Base-by-base conservation (phyloP, 805 yeast genomes). In the Sugiyamaella mastotermitis region DNA sequence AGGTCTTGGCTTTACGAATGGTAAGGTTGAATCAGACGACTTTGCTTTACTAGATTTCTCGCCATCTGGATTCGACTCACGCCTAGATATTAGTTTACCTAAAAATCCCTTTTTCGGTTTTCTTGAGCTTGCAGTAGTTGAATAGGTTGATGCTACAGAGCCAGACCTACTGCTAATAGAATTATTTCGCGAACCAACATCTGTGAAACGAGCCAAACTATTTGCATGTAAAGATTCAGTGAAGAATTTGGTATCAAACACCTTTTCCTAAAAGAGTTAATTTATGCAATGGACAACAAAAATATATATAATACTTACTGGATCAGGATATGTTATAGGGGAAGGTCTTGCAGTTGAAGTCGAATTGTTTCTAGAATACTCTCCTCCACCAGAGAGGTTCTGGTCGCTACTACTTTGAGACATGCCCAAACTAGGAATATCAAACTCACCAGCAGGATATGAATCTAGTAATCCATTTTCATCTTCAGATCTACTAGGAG, bases 51-150 rank as follows among this genome's bases (percentile, higher is more conserved):
- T 27, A 27, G 18, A 10, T n/a, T 18, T 6, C 28, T 39, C 37
- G n/a, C 40, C 37, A 18, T 47, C 50, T 1, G 48, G 35, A 17
- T 37, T 19, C 9, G 47, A 41, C 28, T 47, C 51, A n/a, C 51
- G 39, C 8, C 51, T 37, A 5, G 45, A 39, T 6, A 47, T 40
- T 11, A 31, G 24, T 31, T 31, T 31, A 16, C 33, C 33, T 7
- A 31, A 11, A 11, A 31, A 31, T 31, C 22, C 16, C n/a, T 31
- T 31, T 31, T 14, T 31, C 8, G 9, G 33, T 22, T 31, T 31
- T 31, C 18, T 20, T 7, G 15, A 17, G 5, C 8, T 7, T 13
- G 29, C 21, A 5, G 36, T 23, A 32, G 41, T 38, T 14, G 46
- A 35, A 4, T 36, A 25, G 5, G 38, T 25, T n/a, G 49, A 46